A percentile compares a stretch with the other conserved stretches of the same genome.
Evolutionary conservation across 2,329 filamentous ascomycete genomes (phyloP).

Genomic region (Pestalotiopsis sp.): DNA sequence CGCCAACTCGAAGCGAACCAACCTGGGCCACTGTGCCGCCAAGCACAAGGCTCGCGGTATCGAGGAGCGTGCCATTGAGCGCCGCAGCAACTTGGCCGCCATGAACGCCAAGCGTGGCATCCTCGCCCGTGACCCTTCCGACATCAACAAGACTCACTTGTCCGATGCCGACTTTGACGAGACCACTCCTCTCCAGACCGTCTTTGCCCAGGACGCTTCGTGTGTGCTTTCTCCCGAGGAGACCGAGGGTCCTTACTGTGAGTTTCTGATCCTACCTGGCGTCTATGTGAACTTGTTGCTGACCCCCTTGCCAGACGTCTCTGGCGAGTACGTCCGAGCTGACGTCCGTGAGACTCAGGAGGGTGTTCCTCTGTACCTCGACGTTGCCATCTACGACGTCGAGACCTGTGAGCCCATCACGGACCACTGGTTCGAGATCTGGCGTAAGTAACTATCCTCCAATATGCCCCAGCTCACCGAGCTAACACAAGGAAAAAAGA

Average conservation of each 20-base stretch:
- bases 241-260: slow-evolving; percentile 52
- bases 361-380: slow-evolving; percentile 51
- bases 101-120: slow-evolving; percentile 9
- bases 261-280: not conserved
- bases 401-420: slow-evolving; percentile 54
- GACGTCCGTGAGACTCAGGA: slow-evolving; percentile 49
- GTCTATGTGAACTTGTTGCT: not conserved
- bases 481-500: slow-evolving; percentile 1
- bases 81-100: not conserved
- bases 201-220: slow-evolving; percentile 45
- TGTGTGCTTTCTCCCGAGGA: slow-evolving; percentile 55
- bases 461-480: too few species aligned
- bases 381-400: slow-evolving; percentile 57
- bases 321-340: slow-evolving; percentile 52
- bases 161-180: slow-evolving; percentile 36
- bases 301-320: slow-evolving; percentile 39
- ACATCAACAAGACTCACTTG: slow-evolving; percentile 24
- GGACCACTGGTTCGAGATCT: slow-evolving; percentile 53
- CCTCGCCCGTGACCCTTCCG: slow-evolving; percentile 33
- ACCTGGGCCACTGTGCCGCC: slow-evolving; percentile 8
- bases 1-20: slow-evolving; percentile 6
- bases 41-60: slow-evolving; percentile 9
- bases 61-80: slow-evolving; percentile 6
- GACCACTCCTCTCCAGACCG: slow-evolving; percentile 33
- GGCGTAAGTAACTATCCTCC: slow-evolving; percentile 28